These are phyloP conservation scores for Prunus mira DNA, from an alignment of 306 rosid species.

Conservation along the genomic window DNA sequence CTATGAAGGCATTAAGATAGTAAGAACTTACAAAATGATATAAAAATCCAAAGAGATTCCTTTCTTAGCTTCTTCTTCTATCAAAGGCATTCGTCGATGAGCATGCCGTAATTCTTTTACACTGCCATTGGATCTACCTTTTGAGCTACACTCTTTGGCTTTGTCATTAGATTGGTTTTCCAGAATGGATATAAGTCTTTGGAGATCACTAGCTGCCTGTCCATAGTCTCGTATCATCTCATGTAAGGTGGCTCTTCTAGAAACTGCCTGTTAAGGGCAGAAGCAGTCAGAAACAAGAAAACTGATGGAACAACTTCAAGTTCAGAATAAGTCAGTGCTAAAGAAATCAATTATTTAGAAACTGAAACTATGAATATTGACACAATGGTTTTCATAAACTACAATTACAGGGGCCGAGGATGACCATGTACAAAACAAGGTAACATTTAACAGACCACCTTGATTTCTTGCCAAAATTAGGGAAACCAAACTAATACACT, in stretches of 20 bases:
- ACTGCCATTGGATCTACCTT: slow-evolving; percentile 48
- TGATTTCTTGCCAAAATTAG: neutral
- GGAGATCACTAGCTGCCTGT: slow-evolving; percentile 72
- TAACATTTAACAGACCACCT: neutral
- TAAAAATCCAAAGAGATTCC: slow-evolving; percentile 70
- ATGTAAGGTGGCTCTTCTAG: slow-evolving; percentile 86
- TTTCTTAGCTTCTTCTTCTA: slow-evolving; percentile 71
- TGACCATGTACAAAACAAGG: neutral
- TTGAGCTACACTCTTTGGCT: slow-evolving; percentile 39
- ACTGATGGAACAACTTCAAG: neutral
- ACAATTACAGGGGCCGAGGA: neutral
- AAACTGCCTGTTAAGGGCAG: slow-evolving; percentile 59
- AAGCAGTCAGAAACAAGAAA: slow-evolving; percentile 22
- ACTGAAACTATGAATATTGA: neutral
- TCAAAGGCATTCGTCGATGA: slow-evolving; percentile 41
- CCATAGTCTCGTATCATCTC: slow-evolving; percentile 82
- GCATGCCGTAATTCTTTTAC: slow-evolving; percentile 66
- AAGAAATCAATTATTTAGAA: neutral
- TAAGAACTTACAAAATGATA: slow-evolving; percentile 74
- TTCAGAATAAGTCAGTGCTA: neutral
- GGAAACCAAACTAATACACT: neutral
- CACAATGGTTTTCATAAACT: neutral
- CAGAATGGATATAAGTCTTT: slow-evolving; percentile 51
- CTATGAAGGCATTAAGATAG: slow-evolving; percentile 10
- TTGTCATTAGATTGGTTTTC: slow-evolving; percentile 61